Evolutionary conservation across 805 yeast species (phyloP).

Genomic region (Metschnikowia similis): DNA sequence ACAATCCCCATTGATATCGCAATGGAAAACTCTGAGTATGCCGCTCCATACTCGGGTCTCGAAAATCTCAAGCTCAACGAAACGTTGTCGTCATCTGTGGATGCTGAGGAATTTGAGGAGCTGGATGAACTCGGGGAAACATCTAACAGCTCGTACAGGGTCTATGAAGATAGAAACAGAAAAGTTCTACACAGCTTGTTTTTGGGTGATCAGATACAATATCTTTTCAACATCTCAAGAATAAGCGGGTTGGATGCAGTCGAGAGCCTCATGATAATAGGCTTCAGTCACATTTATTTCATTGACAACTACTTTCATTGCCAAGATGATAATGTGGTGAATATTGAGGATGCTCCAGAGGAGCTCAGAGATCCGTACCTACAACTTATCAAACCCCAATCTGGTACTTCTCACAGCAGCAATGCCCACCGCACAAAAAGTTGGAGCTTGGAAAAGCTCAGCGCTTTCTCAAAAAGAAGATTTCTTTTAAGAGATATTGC

Average conservation of each 20-base stretch:
- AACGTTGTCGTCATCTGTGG: slow-evolving; percentile 11
- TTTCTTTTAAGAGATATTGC: slow-evolving; percentile 79
- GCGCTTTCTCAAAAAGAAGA: slow-evolving; percentile 67
- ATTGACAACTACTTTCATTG: slow-evolving; percentile 66
- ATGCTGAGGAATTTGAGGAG: slow-evolving; percentile 23
- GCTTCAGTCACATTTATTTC: slow-evolving; percentile 60
- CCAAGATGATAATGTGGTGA: slow-evolving; percentile 50
- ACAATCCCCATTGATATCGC: slow-evolving; percentile 17
- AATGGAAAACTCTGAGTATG: slow-evolving; percentile 15
- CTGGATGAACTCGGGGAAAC: slow-evolving; percentile 16
- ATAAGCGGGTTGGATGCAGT: slow-evolving; percentile 72
- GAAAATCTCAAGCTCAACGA: slow-evolving; percentile 25
- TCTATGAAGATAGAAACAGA: slow-evolving; percentile 65
- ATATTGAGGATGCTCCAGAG: slow-evolving; percentile 60
- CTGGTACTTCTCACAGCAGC: slow-evolving; percentile 19
- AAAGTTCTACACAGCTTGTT: slow-evolving; percentile 66
- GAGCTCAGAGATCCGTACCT: slow-evolving; percentile 65
- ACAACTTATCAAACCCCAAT: slow-evolving; percentile 53
- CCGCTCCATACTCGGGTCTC: slow-evolving; percentile 14
- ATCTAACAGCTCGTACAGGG: slow-evolving; percentile 5
- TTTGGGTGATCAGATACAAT: slow-evolving; percentile 66
- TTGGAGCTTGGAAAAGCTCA: slow-evolving; percentile 60
- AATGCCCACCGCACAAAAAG: slow-evolving; percentile 45
- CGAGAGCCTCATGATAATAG: slow-evolving; percentile 72
- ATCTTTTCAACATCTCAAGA: slow-evolving; percentile 70